Conservation (phyloP, 2,329 filamentous ascomycete species). For the Ploettnerulaceae sp. region DNA sequence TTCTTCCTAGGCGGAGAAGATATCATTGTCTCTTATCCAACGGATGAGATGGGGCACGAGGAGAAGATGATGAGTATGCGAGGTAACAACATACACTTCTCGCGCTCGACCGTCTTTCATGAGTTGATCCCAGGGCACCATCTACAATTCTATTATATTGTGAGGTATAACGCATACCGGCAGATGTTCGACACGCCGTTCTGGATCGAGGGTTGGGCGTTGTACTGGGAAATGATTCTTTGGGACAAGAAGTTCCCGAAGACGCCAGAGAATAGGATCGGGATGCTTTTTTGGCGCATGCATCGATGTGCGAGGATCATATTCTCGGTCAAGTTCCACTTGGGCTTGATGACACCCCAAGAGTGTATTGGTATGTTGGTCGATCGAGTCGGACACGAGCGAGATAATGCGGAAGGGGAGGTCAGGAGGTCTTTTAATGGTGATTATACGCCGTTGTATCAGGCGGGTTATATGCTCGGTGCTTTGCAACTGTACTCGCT, state of each 20-base stretch:
- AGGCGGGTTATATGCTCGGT: constrained; percentile 56
- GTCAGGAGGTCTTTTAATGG: constrained; percentile 52
- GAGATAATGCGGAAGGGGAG: constrained; percentile 55
- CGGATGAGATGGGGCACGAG: constrained; percentile 46
- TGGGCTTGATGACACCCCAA: constrained; percentile 47
- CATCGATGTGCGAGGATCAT: constrained; percentile 56
- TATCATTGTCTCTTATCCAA: constrained; percentile 54
- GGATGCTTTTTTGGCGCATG: constrained; percentile 59
- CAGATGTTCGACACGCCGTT: constrained; percentile 52
- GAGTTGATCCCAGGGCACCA: constrained; percentile 57
- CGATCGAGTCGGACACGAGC: constrained; percentile 52
- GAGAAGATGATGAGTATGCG: constrained; percentile 56
- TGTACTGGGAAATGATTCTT: constrained; percentile 57
- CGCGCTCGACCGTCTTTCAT: constrained; percentile 55
- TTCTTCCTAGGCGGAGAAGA: constrained; percentile 54
- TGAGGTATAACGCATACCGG: constrained; percentile 45
- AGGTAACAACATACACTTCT: constrained; percentile 54
- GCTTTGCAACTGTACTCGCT: constrained; percentile 51
- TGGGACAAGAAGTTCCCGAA: constrained; percentile 50
- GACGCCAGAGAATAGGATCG: constrained; percentile 48
- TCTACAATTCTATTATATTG: constrained; percentile 47
- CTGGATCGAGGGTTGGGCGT: constrained; percentile 56
- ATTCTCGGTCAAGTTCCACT: constrained; percentile 54
- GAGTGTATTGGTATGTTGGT: constrained; percentile 55
- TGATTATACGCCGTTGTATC: constrained; percentile 53